Base-by-base conservation (phyloP, 345 rosid genomes). In the Noccaea caerulescens region DNA sequence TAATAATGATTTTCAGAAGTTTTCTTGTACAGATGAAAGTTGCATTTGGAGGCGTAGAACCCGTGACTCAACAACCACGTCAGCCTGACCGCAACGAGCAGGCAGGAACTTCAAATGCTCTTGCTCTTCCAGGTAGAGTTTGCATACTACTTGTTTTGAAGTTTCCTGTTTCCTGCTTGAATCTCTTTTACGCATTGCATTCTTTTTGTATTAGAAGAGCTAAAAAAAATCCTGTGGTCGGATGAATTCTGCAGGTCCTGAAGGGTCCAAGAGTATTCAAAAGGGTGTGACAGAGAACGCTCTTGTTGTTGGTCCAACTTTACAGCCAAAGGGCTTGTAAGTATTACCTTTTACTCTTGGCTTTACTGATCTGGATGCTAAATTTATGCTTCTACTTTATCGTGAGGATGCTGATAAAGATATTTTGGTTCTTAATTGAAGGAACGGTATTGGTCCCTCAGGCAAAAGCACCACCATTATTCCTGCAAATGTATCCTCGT, bases 221-320 rank as follows among this genome's bases (percentile, higher is more conserved):
- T 47, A 27, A 58, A n/a, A 9, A 1, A 20, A 20, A 20, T 62
- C 30, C 23, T 37, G 34, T 58, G 54, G 36, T 63, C 10, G 10
- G 23, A 33, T 63, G 52, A 58, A 12, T 37, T 66, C 13, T 85
- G 72, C 74, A 93, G 97, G 95, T 61, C 81, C 88, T 27, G 90
- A 77, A 73, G 85, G 76, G 63, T 82, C 93, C 37, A 80, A 73
- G 71, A 80, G 72, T 80, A 41, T 76, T n/a, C 85, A 75, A 14
- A 84, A 81, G 82, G 72, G 79, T 58, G 86, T 79, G 51, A 63
- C 80, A 37, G 91, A 84, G 72, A 94, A 75, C 80, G 85, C 97
- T 51, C 68, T 89, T 54, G 82, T 81, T 72, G 88, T 87, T 77
- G 99, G 97, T 79, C 99, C 96, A 66, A 85, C 94, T 78, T 10